Percentiles rank a stretch among this genome's conserved stretches.
These are phyloP conservation scores for Xanthoconium separans DNA, from an alignment of 1,284 basidiomycete genomes.

Conservation along the genomic window DNA sequence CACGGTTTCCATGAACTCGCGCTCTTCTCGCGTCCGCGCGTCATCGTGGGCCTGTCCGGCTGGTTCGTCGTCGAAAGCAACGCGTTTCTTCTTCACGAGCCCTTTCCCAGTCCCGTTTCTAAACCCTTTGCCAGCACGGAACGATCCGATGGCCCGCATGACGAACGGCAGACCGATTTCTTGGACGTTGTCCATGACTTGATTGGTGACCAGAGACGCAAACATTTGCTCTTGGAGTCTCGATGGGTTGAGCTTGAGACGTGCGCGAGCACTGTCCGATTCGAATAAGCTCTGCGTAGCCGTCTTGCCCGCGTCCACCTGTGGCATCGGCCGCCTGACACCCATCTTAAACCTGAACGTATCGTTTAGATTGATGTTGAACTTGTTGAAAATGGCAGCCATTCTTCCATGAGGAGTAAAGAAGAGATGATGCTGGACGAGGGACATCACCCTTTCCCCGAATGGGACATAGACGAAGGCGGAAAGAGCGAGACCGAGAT, in stretches of 20 bases:
- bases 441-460: slow-evolving; percentile 77
- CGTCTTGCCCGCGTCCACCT: slow-evolving; percentile 7
- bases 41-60: slow-evolving; percentile 40
- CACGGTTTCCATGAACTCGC: slow-evolving; percentile 74
- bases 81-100: slow-evolving; percentile 57
- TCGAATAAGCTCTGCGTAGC: slow-evolving; percentile 44
- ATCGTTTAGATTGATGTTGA: slow-evolving; percentile 26
- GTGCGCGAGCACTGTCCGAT: slow-evolving; percentile 46
- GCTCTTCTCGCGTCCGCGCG: slow-evolving; percentile 59
- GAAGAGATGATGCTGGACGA: slow-evolving; percentile 48
- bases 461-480: slow-evolving; percentile 94
- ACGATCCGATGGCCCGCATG: slow-evolving; percentile 58
- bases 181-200: slow-evolving; percentile 78
- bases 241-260: slow-evolving; percentile 60
- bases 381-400: slow-evolving; percentile 18
- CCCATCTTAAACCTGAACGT: slow-evolving; percentile 22
- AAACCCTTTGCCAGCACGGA: slow-evolving; percentile 41
- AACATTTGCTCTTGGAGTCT: slow-evolving; percentile 92
- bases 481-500: slow-evolving; percentile 80
- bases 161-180: slow-evolving; percentile 87
- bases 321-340: slow-evolving; percentile 13
- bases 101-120: slow-evolving; percentile 33
- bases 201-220: slow-evolving; percentile 92
- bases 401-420: slow-evolving; percentile 19
- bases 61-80: slow-evolving; percentile 68